These are phyloP conservation scores for Phytophthora melonis DNA, from an alignment of 352 stramenopile species.

Conservation along the genomic window DNA sequence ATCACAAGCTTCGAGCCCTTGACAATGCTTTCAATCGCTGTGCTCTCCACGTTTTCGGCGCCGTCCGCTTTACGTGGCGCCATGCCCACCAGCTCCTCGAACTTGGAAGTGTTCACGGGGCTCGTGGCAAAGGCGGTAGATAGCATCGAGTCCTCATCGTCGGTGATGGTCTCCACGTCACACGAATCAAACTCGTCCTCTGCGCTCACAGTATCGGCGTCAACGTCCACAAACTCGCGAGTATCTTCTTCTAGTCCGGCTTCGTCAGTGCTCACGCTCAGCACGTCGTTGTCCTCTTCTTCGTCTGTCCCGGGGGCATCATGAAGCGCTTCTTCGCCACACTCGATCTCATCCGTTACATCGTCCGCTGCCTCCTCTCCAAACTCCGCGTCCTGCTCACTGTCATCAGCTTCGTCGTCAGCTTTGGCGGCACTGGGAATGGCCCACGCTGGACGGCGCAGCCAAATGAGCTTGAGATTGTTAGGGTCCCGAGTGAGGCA, in stretches of 20 bases:
- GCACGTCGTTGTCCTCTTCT: background rate
- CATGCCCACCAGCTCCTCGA: background rate
- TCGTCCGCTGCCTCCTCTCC: slow-evolving; percentile 2
- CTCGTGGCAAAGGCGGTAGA: background rate
- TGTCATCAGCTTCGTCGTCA: background rate
- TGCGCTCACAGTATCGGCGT: background rate
- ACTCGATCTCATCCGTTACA: background rate
- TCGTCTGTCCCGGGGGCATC: background rate
- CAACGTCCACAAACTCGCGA: background rate
- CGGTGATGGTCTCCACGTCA: background rate
- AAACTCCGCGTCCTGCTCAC: slow-evolving; percentile 6
- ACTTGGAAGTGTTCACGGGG: background rate
- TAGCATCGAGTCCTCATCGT: background rate
- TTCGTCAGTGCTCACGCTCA: background rate
- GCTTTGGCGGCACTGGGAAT: background rate
- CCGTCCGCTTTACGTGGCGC: background rate
- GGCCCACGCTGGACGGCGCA: slow-evolving; percentile 20
- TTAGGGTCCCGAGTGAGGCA: slow-evolving; percentile 29
- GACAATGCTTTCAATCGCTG: background rate
- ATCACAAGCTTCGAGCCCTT: background rate
- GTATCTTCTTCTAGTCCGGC: background rate
- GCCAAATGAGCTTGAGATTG: slow-evolving; percentile 30
- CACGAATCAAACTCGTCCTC: background rate
- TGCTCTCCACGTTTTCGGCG: background rate
- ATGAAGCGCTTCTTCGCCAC: background rate